phyloP scores from a whole-genome alignment of 108 stramenopile genomes.

The Skeletonema marinoi region DNA sequence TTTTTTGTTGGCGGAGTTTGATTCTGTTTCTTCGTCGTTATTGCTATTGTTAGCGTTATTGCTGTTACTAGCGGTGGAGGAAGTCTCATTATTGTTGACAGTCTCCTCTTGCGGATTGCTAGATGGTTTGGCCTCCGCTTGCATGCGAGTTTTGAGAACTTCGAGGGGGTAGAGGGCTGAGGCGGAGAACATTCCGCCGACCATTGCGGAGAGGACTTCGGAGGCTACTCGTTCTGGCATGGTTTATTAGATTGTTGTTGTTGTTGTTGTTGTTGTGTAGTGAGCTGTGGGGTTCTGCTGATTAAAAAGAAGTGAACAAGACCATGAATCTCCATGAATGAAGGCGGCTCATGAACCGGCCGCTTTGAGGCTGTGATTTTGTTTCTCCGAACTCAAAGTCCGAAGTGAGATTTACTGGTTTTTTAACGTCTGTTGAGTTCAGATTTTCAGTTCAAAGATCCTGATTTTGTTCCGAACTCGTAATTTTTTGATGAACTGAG shows the following conservation, averaged over 20 bases:
- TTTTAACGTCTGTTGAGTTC: too few relatives aligned
- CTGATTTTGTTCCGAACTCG: too few relatives aligned
- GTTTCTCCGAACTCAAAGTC: too few relatives aligned
- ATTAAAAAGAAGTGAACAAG: too few relatives aligned
- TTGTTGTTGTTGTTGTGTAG: not conserved
- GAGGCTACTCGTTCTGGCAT: slow-evolving; percentile 42
- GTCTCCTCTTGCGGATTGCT: not conserved
- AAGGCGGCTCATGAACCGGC: too few relatives aligned
- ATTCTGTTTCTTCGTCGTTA: not conserved
- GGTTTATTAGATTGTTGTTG: not conserved
- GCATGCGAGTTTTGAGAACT: slow-evolving; percentile 84
- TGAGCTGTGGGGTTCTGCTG: not conserved
- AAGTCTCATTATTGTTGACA: not conserved
- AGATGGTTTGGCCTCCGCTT: slow-evolving; percentile 51
- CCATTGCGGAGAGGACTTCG: slow-evolving; percentile 68
- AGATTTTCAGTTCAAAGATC: too few relatives aligned
- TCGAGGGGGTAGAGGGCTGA: slow-evolving; percentile 81
- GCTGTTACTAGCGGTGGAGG: not conserved
- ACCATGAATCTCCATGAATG: too few relatives aligned
- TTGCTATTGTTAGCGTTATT: not conserved
- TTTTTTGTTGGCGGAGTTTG: not conserved
- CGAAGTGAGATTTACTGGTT: too few relatives aligned
- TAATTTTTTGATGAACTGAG: too few relatives aligned
- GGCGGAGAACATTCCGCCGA: slow-evolving; percentile 77
- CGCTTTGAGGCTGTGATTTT: too few relatives aligned